Evolutionary conservation across 2,329 filamentous ascomycete genomes (phyloP).

Genomic region (Cladosporium sp.): DNA sequence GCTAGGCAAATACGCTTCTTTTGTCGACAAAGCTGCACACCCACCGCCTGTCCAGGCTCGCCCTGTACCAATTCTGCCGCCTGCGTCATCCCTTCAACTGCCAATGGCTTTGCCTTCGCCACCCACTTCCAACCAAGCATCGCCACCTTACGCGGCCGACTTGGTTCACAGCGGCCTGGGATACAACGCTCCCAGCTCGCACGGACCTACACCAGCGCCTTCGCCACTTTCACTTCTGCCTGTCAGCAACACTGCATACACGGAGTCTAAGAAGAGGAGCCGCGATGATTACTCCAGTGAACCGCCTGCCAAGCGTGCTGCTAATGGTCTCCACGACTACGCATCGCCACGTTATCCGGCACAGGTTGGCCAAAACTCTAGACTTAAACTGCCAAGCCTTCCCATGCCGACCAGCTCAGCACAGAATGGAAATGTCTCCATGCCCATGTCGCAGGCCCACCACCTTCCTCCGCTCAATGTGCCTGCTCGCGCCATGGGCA

Average conservation of each 20-base stretch:
- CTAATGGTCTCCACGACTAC: slow-evolving; percentile 22
- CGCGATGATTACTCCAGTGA: slow-evolving; percentile 53
- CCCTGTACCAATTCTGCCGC: slow-evolving; percentile 38
- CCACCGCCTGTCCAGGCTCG: slow-evolving; percentile 33
- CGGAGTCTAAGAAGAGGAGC: slow-evolving; percentile 51
- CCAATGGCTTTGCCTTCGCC: slow-evolving; percentile 49
- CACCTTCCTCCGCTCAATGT: slow-evolving; percentile 61
- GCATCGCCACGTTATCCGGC: slow-evolving; percentile 30
- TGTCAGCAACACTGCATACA: slow-evolving; percentile 22
- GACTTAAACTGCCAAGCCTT: slow-evolving; percentile 69
- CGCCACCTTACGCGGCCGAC: slow-evolving; percentile 42
- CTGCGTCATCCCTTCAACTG: slow-evolving; percentile 47
- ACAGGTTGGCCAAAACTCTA: slow-evolving; percentile 39
- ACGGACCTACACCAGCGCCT: slow-evolving; percentile 39
- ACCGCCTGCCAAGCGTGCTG: slow-evolving; percentile 52
- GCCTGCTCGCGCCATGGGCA: slow-evolving; percentile 63
- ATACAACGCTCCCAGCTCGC: slow-evolving; percentile 30
- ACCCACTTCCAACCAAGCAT: slow-evolving; percentile 47
- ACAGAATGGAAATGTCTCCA: slow-evolving; percentile 7
- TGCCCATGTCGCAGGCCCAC: slow-evolving; percentile 16
- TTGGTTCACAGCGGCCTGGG: slow-evolving; percentile 35
- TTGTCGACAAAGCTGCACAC: slow-evolving; percentile 66
- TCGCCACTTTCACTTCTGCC: slow-evolving; percentile 43
- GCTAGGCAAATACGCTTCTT: slow-evolving; percentile 75
- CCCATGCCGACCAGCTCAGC: slow-evolving; percentile 52